phyloP scores from a whole-genome alignment of 345 rosid genomes.

The Schrenkiella parvula region DNA sequence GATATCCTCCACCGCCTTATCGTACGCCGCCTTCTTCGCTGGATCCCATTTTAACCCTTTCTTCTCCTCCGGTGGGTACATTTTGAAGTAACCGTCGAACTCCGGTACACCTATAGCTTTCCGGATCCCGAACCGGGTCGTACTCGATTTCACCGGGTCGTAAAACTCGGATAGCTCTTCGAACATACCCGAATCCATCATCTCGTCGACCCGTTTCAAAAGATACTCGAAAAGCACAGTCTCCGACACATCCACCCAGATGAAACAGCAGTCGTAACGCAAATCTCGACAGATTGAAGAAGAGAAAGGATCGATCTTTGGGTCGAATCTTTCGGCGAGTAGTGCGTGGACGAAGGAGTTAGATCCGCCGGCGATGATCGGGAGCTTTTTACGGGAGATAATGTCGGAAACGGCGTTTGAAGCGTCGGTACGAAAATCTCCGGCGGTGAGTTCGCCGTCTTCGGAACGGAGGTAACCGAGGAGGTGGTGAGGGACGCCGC shows the following conservation, averaged over 20 bases:
- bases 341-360: constrained; percentile 79
- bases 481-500: constrained; percentile 69
- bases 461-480: constrained; percentile 51
- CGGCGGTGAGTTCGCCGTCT: constrained; percentile 48
- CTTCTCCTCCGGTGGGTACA: constrained; percentile 37
- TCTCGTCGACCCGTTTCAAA: constrained; percentile 69
- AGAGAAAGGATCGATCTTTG: constrained; percentile 43
- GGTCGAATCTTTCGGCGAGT: constrained; percentile 52
- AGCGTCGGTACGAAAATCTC: constrained; percentile 53
- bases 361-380: constrained; percentile 87
- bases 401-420: constrained; percentile 41
- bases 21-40: constrained; percentile 45
- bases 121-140: constrained; percentile 43
- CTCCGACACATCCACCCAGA: constrained; percentile 80
- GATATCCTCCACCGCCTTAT: constrained; percentile 63
- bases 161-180: constrained; percentile 57
- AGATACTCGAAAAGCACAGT: constrained; percentile 64
- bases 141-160: constrained; percentile 27
- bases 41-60: constrained; percentile 13
- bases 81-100: constrained; percentile 56
- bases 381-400: constrained; percentile 41
- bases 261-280: constrained; percentile 72
- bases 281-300: constrained; percentile 37
- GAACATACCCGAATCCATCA: constrained; percentile 88
- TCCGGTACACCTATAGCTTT: constrained; percentile 95